Evolutionary conservation across 1,284 basidiomycete genomes (phyloP), one percentile per base, ranked within the genome.

Genomic region (Apiotrichum laibachii): DNA sequence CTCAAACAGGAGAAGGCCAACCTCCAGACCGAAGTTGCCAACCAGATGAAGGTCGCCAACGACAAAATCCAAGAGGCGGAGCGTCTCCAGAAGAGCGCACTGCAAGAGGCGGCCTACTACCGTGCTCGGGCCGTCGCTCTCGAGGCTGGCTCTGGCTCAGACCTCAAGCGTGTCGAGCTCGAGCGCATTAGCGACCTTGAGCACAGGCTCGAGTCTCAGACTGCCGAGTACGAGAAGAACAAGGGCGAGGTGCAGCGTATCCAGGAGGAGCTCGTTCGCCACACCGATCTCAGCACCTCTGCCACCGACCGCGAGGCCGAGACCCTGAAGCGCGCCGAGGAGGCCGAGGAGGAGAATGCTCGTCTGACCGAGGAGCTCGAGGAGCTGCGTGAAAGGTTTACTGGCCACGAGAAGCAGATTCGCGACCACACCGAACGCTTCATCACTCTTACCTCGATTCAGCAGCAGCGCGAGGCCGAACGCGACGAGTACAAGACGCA

Each of bases 31-130:
- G 73, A 79, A n/a, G 59, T 77, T 19, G 61, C 67, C 11, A 50
- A 55, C 18, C 59, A 61, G 61, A 63, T 65, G 33, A 86, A 84
- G 53, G 81, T 83, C 44, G 86, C 88, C 8, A 91, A 91, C 8
- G 88, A 90, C 46, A 87, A 87, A 50, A 77, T 95, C 8, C 82
- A 84, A 16, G 90, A 93, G 63, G 87, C 89, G 2, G 92, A 97
- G 65, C 85, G 88, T 42, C 80, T 87, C 57, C 88, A 89, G 64
- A 79, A 83, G 6, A 87, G 85, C 51, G 95, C 96, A 1, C 78
- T 92, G 8, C 92, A 99, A 75, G 96, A 99, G 77, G 90, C 95
- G 2, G 91, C 94, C 1, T 99, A 90, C 80, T 97, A 93, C 76
- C 91, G 95, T 50, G 91, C 94, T 50, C 98, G 98, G 79, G 81